phyloP scores from a whole-genome alignment of 805 yeast species.

The Yarrowia sp. region DNA sequence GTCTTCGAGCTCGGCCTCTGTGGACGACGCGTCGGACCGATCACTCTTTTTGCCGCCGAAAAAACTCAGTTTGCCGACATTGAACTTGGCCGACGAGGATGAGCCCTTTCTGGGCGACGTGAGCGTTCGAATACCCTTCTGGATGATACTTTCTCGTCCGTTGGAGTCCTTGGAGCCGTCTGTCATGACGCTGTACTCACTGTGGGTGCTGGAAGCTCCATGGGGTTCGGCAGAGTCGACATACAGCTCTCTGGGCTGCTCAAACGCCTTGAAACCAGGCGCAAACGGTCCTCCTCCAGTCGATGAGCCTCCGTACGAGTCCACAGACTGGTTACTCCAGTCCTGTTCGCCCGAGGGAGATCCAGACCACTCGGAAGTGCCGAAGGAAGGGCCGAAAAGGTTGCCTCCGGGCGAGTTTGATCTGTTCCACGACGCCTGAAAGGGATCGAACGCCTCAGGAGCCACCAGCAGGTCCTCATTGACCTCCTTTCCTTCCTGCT shows the following conservation, averaged over 20 bases:
- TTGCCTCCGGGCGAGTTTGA: constrained; percentile 19
- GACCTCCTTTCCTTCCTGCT: constrained; percentile 14
- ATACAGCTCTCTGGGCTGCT: constrained; percentile 12
- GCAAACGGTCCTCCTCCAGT: background rate
- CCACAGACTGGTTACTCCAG: constrained; percentile 7
- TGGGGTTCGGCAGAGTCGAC: background rate
- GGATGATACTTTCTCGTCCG: constrained; percentile 29
- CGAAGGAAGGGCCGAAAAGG: constrained; percentile 21
- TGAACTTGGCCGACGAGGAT: constrained; percentile 24
- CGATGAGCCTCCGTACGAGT: background rate
- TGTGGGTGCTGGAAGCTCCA: constrained; percentile 19
- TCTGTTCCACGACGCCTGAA: constrained; percentile 28
- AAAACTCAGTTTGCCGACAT: constrained; percentile 28
- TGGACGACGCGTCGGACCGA: constrained; percentile 15
- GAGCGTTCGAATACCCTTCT: constrained; percentile 28
- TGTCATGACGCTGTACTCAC: constrained; percentile 13
- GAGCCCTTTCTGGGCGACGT: constrained; percentile 20
- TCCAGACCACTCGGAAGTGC: constrained; percentile 28
- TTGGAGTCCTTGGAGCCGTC: constrained; percentile 33
- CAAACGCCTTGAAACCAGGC: constrained; percentile 12
- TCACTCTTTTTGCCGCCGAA: constrained; percentile 25
- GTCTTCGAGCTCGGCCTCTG: constrained; percentile 7
- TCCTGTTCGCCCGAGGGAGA: constrained; percentile 14
- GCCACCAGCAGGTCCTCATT: constrained; percentile 9
- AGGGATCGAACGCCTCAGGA: constrained; percentile 19